These are phyloP conservation scores for Protoeuglena noctilucae DNA, from an alignment of 139 green algal genomes.

Conservation along the genomic window DNA sequence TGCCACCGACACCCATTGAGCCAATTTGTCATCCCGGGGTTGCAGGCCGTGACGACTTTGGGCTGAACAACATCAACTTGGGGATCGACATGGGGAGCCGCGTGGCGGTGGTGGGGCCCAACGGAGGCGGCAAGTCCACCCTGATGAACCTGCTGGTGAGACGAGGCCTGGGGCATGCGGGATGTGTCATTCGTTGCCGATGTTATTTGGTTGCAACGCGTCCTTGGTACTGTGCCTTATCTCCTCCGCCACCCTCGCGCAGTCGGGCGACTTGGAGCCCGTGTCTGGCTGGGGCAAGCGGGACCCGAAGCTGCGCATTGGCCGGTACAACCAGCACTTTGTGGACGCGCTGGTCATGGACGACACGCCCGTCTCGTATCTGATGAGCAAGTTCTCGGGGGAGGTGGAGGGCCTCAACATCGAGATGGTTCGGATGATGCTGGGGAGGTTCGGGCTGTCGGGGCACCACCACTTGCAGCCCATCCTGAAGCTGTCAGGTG, in stretches of 20 bases:
- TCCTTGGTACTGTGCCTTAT: too few relatives aligned
- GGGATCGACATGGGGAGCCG: conserved; percentile 94
- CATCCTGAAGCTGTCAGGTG: conserved; percentile 86
- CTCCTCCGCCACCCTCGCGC: too few relatives aligned
- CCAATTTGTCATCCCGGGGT: too few relatives aligned
- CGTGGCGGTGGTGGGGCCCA: conserved; percentile 91
- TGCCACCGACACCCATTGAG: too few relatives aligned
- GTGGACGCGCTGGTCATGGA: conserved; percentile 90
- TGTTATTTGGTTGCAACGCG: too few relatives aligned
- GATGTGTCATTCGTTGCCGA: too few relatives aligned
- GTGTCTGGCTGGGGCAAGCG: conserved; percentile 66
- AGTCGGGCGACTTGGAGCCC: conserved; percentile 74
- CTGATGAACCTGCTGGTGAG: conserved; percentile 97
- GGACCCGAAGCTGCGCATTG: conserved; percentile 85
- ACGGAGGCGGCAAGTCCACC: conserved; percentile 86
- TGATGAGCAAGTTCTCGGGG: conserved; percentile 52
- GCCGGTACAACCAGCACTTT: conserved; percentile 93
- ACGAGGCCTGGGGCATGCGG: too few relatives aligned
- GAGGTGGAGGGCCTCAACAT: conserved; percentile 44
- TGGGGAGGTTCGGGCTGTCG: conserved; percentile 83
- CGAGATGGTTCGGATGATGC: conserved; percentile 79
- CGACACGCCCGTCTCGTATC: conserved; percentile 86
- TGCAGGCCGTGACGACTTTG: conserved; percentile 64
- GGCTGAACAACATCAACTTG: conserved; percentile 82
- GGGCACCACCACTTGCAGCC: conserved; percentile 90